Percentiles rank a stretch among this genome's conserved stretches.
Evolutionary conservation across 768 basidiomycete genomes (phyloP).

Genomic region (Zangia roseola): DNA sequence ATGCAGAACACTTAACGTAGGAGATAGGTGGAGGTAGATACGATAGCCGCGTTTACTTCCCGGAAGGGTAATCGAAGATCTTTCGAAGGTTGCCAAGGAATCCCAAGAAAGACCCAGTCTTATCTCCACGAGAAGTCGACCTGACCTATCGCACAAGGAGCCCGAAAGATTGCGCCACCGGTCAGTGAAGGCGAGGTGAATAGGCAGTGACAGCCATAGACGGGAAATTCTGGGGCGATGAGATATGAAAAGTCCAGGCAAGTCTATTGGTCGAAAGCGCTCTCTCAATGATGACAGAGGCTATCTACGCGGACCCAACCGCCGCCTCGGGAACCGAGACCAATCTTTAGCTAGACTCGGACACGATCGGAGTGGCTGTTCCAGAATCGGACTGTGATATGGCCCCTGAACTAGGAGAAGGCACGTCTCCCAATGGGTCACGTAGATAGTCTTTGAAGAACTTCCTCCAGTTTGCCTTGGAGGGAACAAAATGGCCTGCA

Average conservation of each 20-base stretch:
- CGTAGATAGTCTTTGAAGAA: conserved; percentile 69
- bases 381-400: conserved; percentile 45
- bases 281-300: not conserved
- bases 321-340: not conserved
- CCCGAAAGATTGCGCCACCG: not conserved
- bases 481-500: conserved; percentile 82
- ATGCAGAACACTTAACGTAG: not conserved
- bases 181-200: not conserved
- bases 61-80: not conserved
- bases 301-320: conserved; percentile 3
- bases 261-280: not conserved
- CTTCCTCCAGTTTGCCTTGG: conserved; percentile 70
- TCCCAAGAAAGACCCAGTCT: not conserved
- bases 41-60: not conserved
- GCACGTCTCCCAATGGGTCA: conserved; percentile 46
- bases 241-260: not conserved
- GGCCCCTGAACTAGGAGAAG: conserved; percentile 40
- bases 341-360: conserved; percentile 2
- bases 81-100: not conserved
- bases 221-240: not conserved
- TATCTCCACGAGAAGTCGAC: not conserved
- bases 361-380: conserved; percentile 41
- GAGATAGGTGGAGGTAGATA: not conserved
- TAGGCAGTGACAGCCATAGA: not conserved
- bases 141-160: not conserved